Conservation (phyloP, 164 flowering plant species). For the Berberis thunbergii region DNA sequence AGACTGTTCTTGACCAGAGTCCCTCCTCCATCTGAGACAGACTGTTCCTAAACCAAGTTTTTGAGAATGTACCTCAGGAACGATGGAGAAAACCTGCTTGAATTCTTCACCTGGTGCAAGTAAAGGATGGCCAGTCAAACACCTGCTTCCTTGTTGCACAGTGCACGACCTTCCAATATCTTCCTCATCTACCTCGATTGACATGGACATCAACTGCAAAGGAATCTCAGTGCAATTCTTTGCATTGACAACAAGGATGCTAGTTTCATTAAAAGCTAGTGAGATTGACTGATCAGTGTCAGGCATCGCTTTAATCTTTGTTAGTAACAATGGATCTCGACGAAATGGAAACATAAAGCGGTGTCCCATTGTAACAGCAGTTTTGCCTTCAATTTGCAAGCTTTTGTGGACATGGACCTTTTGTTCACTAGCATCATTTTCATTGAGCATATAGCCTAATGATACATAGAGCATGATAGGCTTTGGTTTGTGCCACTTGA, state of each 20-base stretch:
- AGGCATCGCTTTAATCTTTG: slow-evolving; percentile 41
- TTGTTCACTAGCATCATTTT: slow-evolving; percentile 40
- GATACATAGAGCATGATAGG: slow-evolving; percentile 83
- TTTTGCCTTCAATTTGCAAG: slow-evolving; percentile 87
- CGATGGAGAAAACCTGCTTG: slow-evolving; percentile 58
- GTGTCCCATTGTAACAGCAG: slow-evolving; percentile 54
- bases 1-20: slow-evolving; percentile 19
- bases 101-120: slow-evolving; percentile 81
- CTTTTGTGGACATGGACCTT: slow-evolving; percentile 82
- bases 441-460: slow-evolving; percentile 54
- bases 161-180: slow-evolving; percentile 22
- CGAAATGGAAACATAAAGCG: slow-evolving; percentile 64
- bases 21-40: slow-evolving; percentile 60
- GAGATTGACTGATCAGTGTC: slow-evolving; percentile 32
- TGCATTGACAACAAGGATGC: slow-evolving; percentile 54
- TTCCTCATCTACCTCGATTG: slow-evolving; percentile 44
- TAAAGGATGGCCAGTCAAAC: slow-evolving; percentile 23
- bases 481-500: slow-evolving; percentile 92
- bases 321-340: slow-evolving; percentile 59
- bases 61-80: slow-evolving; percentile 31
- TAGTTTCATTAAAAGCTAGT: slow-evolving; percentile 55
- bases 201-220: slow-evolving; percentile 44
- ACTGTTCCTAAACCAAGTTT: slow-evolving; percentile 49
- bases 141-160: slow-evolving; percentile 24
- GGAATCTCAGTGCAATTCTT: slow-evolving; percentile 78